These are phyloP conservation scores for Vigna mungo DNA, from an alignment of 306 rosid species.

Conservation along the genomic window DNA sequence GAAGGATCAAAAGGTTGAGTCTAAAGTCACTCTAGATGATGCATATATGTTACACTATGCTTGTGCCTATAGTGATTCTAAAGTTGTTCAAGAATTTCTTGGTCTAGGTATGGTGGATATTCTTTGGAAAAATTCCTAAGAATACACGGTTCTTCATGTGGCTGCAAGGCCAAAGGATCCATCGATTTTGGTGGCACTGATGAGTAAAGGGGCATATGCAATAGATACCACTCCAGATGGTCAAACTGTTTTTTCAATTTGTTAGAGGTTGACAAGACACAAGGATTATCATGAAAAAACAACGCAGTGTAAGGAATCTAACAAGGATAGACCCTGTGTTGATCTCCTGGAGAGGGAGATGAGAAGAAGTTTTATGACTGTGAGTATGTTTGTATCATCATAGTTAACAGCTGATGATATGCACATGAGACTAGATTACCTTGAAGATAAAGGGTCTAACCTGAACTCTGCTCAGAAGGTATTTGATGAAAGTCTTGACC, in stretches of 20 bases:
- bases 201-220: slow-evolving; percentile 71
- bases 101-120: slow-evolving; percentile 57
- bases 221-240: slow-evolving; percentile 69
- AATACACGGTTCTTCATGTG: slow-evolving; percentile 77
- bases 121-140: slow-evolving; percentile 60
- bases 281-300: slow-evolving; percentile 69
- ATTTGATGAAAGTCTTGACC: no score
- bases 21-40: slow-evolving; percentile 70
- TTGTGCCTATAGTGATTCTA: slow-evolving; percentile 84
- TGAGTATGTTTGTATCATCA: slow-evolving; percentile 50
- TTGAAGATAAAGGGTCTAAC: slow-evolving; percentile 72
- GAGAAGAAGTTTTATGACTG: slow-evolving; percentile 66
- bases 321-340: slow-evolving; percentile 83
- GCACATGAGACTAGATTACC: slow-evolving; percentile 66
- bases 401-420: slow-evolving; percentile 65
- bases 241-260: slow-evolving; percentile 83
- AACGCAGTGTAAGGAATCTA: slow-evolving; percentile 65
- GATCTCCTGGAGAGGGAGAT: slow-evolving; percentile 86
- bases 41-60: slow-evolving; percentile 85
- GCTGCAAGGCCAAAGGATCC: slow-evolving; percentile 95
- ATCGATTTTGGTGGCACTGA: slow-evolving; percentile 67
- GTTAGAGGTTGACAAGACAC: slow-evolving; percentile 80
- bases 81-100: slow-evolving; percentile 81
- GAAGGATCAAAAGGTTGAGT: slow-evolving; percentile 42
- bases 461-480: no score